Percentiles rank a stretch among this genome's conserved stretches.
Evolutionary conservation across 441 rosid species (phyloP).

Genomic region (Erodium texanum): DNA sequence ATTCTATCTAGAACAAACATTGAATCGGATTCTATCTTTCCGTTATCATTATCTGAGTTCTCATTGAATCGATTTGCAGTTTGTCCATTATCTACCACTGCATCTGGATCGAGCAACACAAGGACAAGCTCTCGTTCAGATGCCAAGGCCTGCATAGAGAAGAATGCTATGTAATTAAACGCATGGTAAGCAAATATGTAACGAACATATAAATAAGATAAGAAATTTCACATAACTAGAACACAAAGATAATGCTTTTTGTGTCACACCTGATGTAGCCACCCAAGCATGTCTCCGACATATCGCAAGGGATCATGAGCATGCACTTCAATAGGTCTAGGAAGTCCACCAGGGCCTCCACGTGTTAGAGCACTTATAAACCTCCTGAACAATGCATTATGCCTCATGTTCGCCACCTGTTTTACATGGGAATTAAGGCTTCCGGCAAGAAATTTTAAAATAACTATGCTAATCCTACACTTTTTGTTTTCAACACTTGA

Average conservation of each 20-base stretch:
- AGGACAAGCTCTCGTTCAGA: constrained; percentile 92
- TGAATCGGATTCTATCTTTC: constrained; percentile 67
- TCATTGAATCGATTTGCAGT: constrained; percentile 37
- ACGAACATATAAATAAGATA: not conserved
- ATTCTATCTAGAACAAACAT: constrained; percentile 89
- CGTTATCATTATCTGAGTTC: constrained; percentile 41
- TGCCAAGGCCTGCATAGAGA: constrained; percentile 73
- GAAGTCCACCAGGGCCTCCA: constrained; percentile 95
- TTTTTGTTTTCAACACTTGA: not conserved
- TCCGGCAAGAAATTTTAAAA: constrained; percentile 12
- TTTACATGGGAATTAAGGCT: constrained; percentile 10
- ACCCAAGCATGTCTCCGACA: constrained; percentile 96
- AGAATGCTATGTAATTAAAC: constrained; percentile 15
- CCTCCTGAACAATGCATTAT: constrained; percentile 87
- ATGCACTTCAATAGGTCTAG: constrained; percentile 98
- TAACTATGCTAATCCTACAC: not conserved
- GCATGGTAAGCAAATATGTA: constrained; percentile 2
- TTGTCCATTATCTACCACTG: constrained; percentile 45
- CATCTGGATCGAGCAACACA: constrained; percentile 74
- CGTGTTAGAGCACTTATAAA: constrained; percentile 97
- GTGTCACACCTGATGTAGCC: constrained; percentile 86
- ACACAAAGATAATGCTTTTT: constrained; percentile 11
- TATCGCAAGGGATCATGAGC: constrained; percentile 97
- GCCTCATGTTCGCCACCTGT: constrained; percentile 95
- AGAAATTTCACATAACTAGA: constrained; percentile 18